Base-by-base conservation (phyloP, 1,284 basidiomycete species). In the Ustilago vetiveriae region DNA sequence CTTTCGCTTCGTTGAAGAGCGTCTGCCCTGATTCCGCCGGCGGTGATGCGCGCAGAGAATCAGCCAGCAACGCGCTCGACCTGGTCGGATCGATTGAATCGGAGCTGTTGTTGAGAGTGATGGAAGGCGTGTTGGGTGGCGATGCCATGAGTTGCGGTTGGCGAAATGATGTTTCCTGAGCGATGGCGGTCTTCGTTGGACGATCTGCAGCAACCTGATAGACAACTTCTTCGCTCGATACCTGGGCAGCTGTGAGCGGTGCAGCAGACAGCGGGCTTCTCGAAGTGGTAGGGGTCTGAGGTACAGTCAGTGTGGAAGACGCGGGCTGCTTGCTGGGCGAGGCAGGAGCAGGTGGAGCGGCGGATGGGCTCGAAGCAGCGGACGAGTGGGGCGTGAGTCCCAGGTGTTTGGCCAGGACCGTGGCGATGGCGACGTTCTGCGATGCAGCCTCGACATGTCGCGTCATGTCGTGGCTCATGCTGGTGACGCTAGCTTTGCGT, bases 371-470 rank as follows among this genome's bases (percentile, higher is more conserved):
- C 19, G 60, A 48, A 35, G 60, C 44, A 35, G 35, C 48, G 3
- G 60, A 57, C 6, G 53, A 39, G 17, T 51, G 53, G 14, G 64
- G 64, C 3, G 64, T 57, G 30, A 67, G 48, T 21, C 64, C 64
- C 10, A 67, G 53, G 14, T 59, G 57, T 16, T 45, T 52, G 30
- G 64, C 64, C 21, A 67, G 36, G 3, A 50, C 57, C 22, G 53
- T 52, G 35, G 64, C 64, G 39, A 66, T 66, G 52, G 64, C 57
- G 9, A 53, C 53, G n/a, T 67, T 60, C n/a, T 60, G 48, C 3
- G 57, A 50, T 13, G 64, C 53, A 26, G 30, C 47, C 38, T 67
- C 57, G 7, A 55, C 37, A 23, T 60, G 48, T 6, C 52, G 48
- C n/a, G 52, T 30, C 16, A 54, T 57, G 33, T 60, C 52, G 36